phyloP scores from a whole-genome alignment of 257 asterid species.

The Prunella vulgaris region DNA sequence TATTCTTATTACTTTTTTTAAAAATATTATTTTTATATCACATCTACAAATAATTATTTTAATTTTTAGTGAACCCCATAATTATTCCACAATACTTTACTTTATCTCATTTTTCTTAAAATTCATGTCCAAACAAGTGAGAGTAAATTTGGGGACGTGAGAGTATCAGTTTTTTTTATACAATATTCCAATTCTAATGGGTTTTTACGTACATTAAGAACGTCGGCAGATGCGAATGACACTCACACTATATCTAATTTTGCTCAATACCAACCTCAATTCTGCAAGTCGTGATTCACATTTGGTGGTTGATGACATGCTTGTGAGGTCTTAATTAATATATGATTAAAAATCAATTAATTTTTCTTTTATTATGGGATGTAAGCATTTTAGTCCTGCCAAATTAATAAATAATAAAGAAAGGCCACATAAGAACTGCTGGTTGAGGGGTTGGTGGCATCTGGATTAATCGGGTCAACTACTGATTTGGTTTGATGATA shows the following conservation, averaged over 20 bases:
- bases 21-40: too few species aligned
- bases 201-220: not conserved
- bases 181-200: not conserved
- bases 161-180: too few species aligned
- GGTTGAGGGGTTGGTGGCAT: not conserved
- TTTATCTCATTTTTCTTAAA: too few species aligned
- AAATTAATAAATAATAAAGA: too few species aligned
- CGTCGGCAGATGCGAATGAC: not conserved
- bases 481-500: not conserved
- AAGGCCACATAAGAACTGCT: not conserved
- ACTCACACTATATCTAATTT: not conserved
- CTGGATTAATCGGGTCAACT: not conserved
- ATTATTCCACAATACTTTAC: too few species aligned
- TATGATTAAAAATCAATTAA: too few species aligned
- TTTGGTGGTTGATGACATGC: not conserved
- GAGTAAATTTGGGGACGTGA: too few species aligned
- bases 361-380: not conserved
- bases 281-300: too few species aligned
- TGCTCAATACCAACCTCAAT: not conserved
- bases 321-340: not conserved
- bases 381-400: not conserved
- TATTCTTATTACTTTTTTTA: too few species aligned
- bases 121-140: too few species aligned
- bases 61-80: too few species aligned
- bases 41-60: too few species aligned